These are phyloP conservation scores for Curvularia verruculosa DNA, from an alignment of 2,329 filamentous ascomycete species.

Conservation along the genomic window DNA sequence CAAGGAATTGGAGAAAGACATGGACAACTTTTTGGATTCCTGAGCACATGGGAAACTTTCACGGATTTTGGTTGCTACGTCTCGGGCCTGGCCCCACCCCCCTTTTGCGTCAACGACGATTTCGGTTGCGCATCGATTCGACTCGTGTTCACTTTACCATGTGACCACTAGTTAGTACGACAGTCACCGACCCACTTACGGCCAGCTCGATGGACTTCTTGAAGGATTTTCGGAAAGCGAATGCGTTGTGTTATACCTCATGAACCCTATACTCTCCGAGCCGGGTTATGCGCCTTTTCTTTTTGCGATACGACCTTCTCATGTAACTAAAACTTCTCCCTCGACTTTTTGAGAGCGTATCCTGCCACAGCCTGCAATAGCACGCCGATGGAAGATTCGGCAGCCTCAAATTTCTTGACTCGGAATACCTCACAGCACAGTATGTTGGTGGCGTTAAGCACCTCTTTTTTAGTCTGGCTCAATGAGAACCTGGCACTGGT, in stretches of 20 bases:
- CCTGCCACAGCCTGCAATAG: neutral
- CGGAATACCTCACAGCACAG: neutral
- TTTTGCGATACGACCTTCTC: neutral
- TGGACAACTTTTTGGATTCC: conserved; percentile 32
- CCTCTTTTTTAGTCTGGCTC: neutral
- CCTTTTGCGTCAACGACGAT: neutral
- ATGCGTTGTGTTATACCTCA: conserved; percentile 5
- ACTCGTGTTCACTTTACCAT: conserved; percentile 10
- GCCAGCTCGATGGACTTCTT: conserved; percentile 2
- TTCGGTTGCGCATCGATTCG: conserved; percentile 22
- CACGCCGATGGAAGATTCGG: neutral
- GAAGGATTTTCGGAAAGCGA: neutral
- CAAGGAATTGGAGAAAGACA: conserved; percentile 34
- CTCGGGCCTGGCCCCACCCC: neutral
- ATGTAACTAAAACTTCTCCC: neutral
- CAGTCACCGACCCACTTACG: conserved; percentile 6
- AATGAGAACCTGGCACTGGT: neutral
- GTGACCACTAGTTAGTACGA: conserved; percentile 11
- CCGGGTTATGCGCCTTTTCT: neutral
- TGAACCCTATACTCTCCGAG: neutral
- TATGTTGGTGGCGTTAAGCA: neutral
- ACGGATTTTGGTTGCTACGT: neutral
- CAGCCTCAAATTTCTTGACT: neutral
- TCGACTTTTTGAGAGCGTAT: neutral
- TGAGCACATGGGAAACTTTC: conserved; percentile 4